phyloP scores from a whole-genome alignment of 139 green algal species.

The Tetraselmis striata region DNA sequence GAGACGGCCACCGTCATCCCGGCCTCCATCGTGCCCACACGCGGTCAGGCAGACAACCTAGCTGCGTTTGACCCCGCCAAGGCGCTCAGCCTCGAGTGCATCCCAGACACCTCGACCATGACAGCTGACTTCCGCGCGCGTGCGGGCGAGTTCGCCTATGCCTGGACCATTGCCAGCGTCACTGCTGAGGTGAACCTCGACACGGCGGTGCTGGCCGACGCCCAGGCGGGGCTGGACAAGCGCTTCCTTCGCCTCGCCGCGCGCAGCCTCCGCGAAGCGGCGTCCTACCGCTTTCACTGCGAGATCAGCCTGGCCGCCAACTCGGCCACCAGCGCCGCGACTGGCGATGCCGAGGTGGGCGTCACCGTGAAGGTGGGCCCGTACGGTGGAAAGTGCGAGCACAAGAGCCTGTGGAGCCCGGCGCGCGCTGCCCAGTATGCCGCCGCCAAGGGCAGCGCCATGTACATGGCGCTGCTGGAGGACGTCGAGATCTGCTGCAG shows the following conservation, averaged over 20 bases:
- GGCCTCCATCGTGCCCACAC: background rate
- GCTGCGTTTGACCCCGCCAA: background rate
- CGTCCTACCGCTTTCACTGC: background rate
- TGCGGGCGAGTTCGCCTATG: background rate
- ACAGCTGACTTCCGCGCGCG: background rate
- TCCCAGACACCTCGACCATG: background rate
- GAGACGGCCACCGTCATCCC: background rate
- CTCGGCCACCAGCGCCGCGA: too few species aligned
- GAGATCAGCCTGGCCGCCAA: background rate
- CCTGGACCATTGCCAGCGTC: background rate
- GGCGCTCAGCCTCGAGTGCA: background rate
- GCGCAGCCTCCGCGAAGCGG: background rate
- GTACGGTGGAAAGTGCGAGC: background rate
- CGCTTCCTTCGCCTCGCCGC: background rate
- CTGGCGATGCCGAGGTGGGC: background rate
- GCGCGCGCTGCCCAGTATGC: background rate
- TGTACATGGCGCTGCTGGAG: background rate
- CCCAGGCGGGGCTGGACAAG: background rate
- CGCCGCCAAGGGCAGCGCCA: background rate
- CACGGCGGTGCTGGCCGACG: background rate
- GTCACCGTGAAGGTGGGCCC: background rate
- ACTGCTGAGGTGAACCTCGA: background rate
- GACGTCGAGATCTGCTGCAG: background rate
- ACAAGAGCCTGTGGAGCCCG: background rate
- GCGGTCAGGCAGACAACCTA: background rate